Evolutionary conservation across 768 basidiomycete genomes (phyloP).

Genomic region (Naganishia vaughanmartiniae): DNA sequence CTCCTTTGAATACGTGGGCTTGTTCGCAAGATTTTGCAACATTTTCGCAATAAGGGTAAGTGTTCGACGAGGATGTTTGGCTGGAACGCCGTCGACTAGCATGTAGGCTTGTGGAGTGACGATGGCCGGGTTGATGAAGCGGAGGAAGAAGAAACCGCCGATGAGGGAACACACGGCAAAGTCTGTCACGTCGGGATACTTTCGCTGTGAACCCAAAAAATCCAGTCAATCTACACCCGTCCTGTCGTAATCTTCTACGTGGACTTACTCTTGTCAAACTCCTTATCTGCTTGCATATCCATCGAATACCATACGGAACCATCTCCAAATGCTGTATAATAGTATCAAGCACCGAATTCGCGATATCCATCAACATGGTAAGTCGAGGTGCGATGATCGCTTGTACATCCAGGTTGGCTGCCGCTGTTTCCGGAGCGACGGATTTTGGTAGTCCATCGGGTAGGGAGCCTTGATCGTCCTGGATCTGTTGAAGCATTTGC

Average conservation of each 20-base stretch:
- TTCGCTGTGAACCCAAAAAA: constrained; percentile 62
- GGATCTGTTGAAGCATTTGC: constrained; percentile 98
- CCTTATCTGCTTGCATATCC: constrained; percentile 99
- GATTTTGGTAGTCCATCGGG: constrained; percentile 88
- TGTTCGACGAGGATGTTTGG: constrained; percentile 94
- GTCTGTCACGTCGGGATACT: constrained; percentile 98
- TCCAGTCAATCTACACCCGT: not conserved
- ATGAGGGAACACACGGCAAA: constrained; percentile 98
- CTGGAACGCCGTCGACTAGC: constrained; percentile 96
- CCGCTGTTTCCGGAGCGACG: constrained; percentile 89
- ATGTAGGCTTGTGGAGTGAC: constrained; percentile 99
- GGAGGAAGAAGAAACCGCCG: constrained; percentile 99
- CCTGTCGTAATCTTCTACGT: constrained; percentile 38
- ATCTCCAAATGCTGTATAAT: constrained; percentile 99
- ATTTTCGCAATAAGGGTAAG: constrained; percentile 99
- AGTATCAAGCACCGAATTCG: constrained; percentile 92
- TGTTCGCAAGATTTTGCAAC: constrained; percentile 98
- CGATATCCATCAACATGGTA: constrained; percentile 99
- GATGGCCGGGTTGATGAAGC: constrained; percentile 98
- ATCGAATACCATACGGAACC: constrained; percentile 97
- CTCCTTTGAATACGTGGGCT: constrained; percentile 96
- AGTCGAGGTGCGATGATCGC: constrained; percentile 95
- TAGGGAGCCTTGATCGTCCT: constrained; percentile 89
- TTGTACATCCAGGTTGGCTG: constrained; percentile 91
- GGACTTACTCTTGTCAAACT: constrained; percentile 79